phyloP scores from a whole-genome alignment of 768 basidiomycete species.

The Suillus spraguei region DNA sequence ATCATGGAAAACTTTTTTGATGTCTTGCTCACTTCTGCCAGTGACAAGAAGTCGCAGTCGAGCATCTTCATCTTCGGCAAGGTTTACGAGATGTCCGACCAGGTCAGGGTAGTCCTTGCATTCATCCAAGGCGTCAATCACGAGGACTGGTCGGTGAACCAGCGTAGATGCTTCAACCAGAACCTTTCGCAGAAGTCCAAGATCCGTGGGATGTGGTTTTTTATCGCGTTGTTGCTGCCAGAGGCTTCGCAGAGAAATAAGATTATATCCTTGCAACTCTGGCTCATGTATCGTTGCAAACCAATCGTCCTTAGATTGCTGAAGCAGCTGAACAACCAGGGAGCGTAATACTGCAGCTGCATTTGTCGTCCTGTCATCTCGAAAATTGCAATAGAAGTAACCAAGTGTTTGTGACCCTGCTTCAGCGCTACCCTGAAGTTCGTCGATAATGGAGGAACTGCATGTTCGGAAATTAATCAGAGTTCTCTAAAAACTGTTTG shows the following conservation, averaged over 20 bases:
- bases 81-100: neutral
- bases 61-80: constrained; percentile 8
- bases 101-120: constrained; percentile 10
- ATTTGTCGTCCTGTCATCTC: constrained; percentile 12
- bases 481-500: neutral
- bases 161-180: neutral
- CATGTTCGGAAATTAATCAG: neutral
- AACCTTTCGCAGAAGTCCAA: neutral
- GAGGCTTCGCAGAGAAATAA: neutral
- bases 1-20: neutral
- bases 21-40: neutral
- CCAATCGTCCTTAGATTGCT: neutral
- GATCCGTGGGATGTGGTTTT: neutral
- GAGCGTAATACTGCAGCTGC: constrained; percentile 20
- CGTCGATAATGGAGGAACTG: constrained; percentile 7
- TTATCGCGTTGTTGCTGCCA: neutral
- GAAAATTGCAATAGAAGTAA: neutral
- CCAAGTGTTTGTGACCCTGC: neutral
- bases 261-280: too few relatives aligned
- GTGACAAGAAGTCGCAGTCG: constrained; percentile 13
- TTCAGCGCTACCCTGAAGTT: neutral
- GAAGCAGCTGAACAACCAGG: constrained; percentile 17
- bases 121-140: constrained; percentile 20
- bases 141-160: constrained; percentile 1
- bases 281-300: too few relatives aligned